Conservation (phyloP, 495 filamentous ascomycete species). For the Penicillium simplicissimum region DNA sequence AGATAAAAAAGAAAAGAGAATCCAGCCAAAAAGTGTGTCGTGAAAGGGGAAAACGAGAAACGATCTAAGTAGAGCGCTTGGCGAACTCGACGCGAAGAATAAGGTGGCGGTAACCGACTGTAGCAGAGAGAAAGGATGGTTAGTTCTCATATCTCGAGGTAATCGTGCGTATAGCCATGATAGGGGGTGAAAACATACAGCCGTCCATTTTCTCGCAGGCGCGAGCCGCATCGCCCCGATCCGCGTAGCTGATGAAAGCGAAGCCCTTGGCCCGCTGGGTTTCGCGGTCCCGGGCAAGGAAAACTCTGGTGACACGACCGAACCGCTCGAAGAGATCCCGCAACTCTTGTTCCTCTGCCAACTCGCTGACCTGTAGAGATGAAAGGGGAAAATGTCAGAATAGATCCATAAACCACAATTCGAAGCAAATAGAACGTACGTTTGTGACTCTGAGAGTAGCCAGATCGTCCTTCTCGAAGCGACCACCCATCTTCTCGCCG, state of each 20-base stretch:
- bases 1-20: constrained; percentile 34
- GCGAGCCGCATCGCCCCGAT: constrained; percentile 81
- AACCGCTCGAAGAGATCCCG: constrained; percentile 97
- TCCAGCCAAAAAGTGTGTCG: constrained; percentile 25
- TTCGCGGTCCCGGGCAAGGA: constrained; percentile 94
- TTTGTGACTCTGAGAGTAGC: constrained; percentile 97
- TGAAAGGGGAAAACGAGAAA: constrained; percentile 29
- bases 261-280: constrained; percentile 95
- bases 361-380: constrained; percentile 75
- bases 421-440: constrained; percentile 55
- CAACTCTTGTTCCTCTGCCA: constrained; percentile 92
- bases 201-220: constrained; percentile 98
- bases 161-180: background rate
- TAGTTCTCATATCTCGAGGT: constrained; percentile 17
- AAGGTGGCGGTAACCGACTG: constrained; percentile 83
- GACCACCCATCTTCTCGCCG: constrained; percentile 90
- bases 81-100: constrained; percentile 91
- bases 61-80: constrained; percentile 66
- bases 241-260: constrained; percentile 94
- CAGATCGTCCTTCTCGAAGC: constrained; percentile 94
- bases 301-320: constrained; percentile 93
- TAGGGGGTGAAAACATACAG: constrained; percentile 54
- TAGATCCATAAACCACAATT: constrained; percentile 4
- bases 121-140: constrained; percentile 19
- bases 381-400: constrained; percentile 21